Evolutionary conservation across 768 basidiomycete species (phyloP).

Genomic region (Sporobolomyces pararoseus): DNA sequence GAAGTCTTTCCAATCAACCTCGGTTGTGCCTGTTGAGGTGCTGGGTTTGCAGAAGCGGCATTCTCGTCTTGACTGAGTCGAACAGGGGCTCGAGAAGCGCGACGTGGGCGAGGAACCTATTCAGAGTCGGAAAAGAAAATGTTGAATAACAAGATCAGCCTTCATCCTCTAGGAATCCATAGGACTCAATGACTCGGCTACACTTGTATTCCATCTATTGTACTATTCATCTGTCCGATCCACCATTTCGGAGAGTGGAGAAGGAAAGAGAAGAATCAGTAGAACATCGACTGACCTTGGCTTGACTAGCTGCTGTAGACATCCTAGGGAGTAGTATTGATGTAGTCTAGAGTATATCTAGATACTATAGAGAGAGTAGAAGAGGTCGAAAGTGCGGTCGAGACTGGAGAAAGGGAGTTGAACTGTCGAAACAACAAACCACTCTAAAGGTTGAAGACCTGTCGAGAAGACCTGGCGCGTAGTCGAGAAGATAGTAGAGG

Average conservation of each 20-base stretch:
- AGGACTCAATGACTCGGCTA: too few species aligned
- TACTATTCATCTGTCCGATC: too few species aligned
- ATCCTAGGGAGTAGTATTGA: background rate
- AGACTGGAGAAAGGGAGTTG: constrained; percentile 11
- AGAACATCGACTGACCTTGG: constrained; percentile 22
- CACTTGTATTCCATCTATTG: too few species aligned
- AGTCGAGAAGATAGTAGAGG: background rate
- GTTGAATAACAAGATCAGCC: constrained; percentile 10
- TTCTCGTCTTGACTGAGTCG: constrained; percentile 40
- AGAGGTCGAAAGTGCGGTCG: background rate
- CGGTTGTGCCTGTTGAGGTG: constrained; percentile 1
- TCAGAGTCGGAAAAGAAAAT: background rate
- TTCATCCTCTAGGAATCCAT: background rate
- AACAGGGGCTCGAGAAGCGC: constrained; percentile 37
- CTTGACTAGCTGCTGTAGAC: constrained; percentile 10
- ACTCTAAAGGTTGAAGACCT: background rate
- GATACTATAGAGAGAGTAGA: background rate
- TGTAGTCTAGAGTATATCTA: too few species aligned
- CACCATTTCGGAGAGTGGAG: too few species aligned
- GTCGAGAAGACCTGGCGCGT: background rate
- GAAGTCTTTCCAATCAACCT: constrained; percentile 25
- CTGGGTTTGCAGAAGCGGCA: background rate
- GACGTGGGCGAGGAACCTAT: constrained; percentile 33
- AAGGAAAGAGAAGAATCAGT: background rate
- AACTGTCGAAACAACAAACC: constrained; percentile 7